Conservation (phyloP, 441 rosid genomes). For the Pelargonium australe region DNA sequence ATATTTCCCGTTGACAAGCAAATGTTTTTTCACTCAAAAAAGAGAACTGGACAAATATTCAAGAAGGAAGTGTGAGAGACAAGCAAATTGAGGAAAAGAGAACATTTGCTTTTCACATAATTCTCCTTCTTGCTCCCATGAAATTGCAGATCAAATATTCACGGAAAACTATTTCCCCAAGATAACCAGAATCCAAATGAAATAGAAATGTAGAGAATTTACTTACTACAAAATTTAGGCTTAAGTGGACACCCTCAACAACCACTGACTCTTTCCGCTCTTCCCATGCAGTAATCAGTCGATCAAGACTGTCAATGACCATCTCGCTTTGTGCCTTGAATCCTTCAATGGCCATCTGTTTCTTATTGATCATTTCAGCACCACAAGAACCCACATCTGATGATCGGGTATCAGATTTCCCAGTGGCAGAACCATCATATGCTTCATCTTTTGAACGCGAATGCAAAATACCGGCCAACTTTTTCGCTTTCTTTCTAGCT, state of each 20-base stretch:
- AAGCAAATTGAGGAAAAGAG: too few relatives aligned
- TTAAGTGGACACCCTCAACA: constrained; percentile 92
- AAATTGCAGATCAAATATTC: too few relatives aligned
- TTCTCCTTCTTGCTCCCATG: too few relatives aligned
- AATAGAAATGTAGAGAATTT: constrained; percentile 6
- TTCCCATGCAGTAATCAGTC: constrained; percentile 93
- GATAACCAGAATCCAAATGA: not conserved
- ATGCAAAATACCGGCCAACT: constrained; percentile 38
- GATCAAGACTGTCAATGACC: constrained; percentile 96
- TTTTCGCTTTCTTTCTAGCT: constrained; percentile 65
- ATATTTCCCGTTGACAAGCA: too few relatives aligned
- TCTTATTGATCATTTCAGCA: constrained; percentile 51
- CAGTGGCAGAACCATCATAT: constrained; percentile 29
- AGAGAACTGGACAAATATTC: too few relatives aligned
- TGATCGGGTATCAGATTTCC: constrained; percentile 36
- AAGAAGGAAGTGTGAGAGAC: too few relatives aligned
- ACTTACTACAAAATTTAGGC: constrained; percentile 96
- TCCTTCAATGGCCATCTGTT: constrained; percentile 94
- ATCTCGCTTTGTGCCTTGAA: constrained; percentile 98
- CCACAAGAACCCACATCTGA: constrained; percentile 32
- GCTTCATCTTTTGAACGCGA: constrained; percentile 41
- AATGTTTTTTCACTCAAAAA: too few relatives aligned
- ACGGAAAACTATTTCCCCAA: not conserved
- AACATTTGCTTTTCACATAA: too few relatives aligned
- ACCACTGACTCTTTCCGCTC: constrained; percentile 91